Base-by-base conservation (phyloP, 2,329 filamentous ascomycete species). In the Hymenoscyphus linearis region DNA sequence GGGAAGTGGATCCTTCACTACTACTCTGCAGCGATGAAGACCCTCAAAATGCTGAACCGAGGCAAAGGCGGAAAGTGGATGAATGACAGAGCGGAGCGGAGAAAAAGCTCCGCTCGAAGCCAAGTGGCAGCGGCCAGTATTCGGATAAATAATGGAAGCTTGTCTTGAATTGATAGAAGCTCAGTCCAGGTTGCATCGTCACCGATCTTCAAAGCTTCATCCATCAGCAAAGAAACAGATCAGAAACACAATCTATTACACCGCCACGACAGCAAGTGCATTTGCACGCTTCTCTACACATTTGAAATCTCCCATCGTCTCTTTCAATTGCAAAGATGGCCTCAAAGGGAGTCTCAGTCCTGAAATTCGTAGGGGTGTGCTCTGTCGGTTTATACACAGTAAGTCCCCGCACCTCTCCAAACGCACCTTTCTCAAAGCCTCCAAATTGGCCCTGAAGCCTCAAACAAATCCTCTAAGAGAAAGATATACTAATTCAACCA, bases 291-390 rank as follows among this genome's bases (percentile, higher is more conserved):
- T n/a, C n/a, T n/a, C n/a, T n/a, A n/a, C n/a, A n/a, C n/a, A 18
- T 12, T n/a, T n/a, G 22, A 47, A 16, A 9, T 12, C 40, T 10
- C 2, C 22, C n/a, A 18, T 47, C 22, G 40, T 12, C 18, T 25
- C n/a, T 18, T n/a, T 18, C 18, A 47, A 47, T 52, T 54, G 31
- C 14, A 35, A 63, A 52, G 36, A 89, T 91, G 84, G 81, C 85
- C 69, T 85, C 83, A 69, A 85, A 82, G 70, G 85, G 86, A 72
- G 81, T 96, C 72, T 87, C 90, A 60, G 78, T 89, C 75, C 85
- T 90, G 78, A 97, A 98, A 79, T 96, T 97, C 75, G 89, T 97
- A 68, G 93, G 93, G 72, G 96, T 91, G 57, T 85, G 96, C 67
- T 93, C 89, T 70, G 82, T 97, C 61, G 93, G 93, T 65, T 82